A percentile compares a stretch with the other conserved stretches of the same genome.
Conservation (phyloP, 2,329 filamentous ascomycete species). For the Dothiorella sarmentorum region DNA sequence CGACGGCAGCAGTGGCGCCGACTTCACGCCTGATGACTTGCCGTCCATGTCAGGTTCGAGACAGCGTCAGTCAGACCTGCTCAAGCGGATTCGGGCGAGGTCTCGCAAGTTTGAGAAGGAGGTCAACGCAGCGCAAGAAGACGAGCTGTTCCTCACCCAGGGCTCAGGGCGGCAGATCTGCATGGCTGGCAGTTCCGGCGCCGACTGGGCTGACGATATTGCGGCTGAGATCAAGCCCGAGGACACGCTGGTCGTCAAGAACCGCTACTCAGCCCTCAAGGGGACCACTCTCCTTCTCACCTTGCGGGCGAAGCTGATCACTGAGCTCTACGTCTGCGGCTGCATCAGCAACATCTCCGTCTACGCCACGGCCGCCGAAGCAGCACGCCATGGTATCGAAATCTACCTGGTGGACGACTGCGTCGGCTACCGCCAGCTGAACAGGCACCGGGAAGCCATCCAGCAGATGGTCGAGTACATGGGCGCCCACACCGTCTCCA, state of each 20-base stretch:
- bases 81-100: slow-evolving; percentile 35
- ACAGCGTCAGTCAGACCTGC: slow-evolving; percentile 33
- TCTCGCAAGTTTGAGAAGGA: slow-evolving; percentile 23
- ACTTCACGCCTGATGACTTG: slow-evolving; percentile 20
- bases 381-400: slow-evolving; percentile 79
- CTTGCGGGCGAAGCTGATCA: slow-evolving; percentile 83
- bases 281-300: slow-evolving; percentile 68
- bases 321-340: slow-evolving; percentile 85
- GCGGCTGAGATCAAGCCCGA: slow-evolving; percentile 49
- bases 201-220: slow-evolving; percentile 50
- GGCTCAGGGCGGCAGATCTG: slow-evolving; percentile 40
- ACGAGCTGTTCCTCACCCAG: slow-evolving; percentile 45
- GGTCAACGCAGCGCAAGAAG: slow-evolving; percentile 30
- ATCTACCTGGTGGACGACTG: slow-evolving; percentile 88
- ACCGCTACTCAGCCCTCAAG: slow-evolving; percentile 83
- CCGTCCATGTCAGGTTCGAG: slow-evolving; percentile 36
- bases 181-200: slow-evolving; percentile 42
- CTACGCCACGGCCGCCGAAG: slow-evolving; percentile 87
- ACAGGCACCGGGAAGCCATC: slow-evolving; percentile 68
- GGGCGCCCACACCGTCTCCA: slow-evolving; percentile 64
- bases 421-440: slow-evolving; percentile 70
- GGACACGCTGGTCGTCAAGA: slow-evolving; percentile 62
- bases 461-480: slow-evolving; percentile 69
- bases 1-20: slow-evolving; percentile 21
- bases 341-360: slow-evolving; percentile 83